Conservation (phyloP, 768 basidiomycete genomes). For the Tulasnella sp. region DNA sequence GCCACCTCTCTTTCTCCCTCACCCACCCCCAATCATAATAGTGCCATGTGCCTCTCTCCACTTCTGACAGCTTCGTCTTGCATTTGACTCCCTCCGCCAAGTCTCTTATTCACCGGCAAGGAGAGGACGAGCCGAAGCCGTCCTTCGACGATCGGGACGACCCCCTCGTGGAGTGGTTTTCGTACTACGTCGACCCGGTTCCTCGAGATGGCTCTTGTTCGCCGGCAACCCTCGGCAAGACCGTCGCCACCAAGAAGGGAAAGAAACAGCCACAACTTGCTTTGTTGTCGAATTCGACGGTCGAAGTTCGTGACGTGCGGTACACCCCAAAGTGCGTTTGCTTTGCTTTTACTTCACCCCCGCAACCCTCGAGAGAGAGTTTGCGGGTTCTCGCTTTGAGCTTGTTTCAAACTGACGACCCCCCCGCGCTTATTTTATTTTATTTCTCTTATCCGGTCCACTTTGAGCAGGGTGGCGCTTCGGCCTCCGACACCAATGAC, state of each 20-base stretch:
- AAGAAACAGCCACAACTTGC: background rate
- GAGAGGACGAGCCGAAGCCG: constrained; percentile 35
- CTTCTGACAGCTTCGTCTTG: constrained; percentile 41
- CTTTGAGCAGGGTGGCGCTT: constrained; percentile 55
- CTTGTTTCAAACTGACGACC: background rate
- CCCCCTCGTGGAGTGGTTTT: constrained; percentile 40
- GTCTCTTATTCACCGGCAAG: constrained; percentile 51
- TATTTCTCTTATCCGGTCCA: background rate
- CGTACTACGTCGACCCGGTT: constrained; percentile 66
- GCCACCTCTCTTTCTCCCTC: background rate
- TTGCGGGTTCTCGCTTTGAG: background rate
- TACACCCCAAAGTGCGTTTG: constrained; percentile 55
- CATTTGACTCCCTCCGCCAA: constrained; percentile 4
- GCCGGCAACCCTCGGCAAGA: constrained; percentile 13
- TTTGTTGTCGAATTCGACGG: constrained; percentile 48
- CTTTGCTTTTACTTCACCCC: constrained; percentile 3
- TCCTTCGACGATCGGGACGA: constrained; percentile 44
- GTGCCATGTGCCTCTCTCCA: constrained; percentile 62
- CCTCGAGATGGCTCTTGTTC: constrained; percentile 69
- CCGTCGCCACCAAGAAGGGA: constrained; percentile 14
- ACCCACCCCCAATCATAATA: constrained; percentile 33
- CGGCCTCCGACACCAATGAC: constrained; percentile 64
- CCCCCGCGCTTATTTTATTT: constrained; percentile 12
- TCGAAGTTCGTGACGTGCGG: constrained; percentile 44
- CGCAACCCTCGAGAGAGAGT: no score